Percentiles rank a stretch among this genome's conserved stretches.
These are phyloP conservation scores for Triadica sebifera DNA, from an alignment of 345 rosid genomes.

Conservation along the genomic window DNA sequence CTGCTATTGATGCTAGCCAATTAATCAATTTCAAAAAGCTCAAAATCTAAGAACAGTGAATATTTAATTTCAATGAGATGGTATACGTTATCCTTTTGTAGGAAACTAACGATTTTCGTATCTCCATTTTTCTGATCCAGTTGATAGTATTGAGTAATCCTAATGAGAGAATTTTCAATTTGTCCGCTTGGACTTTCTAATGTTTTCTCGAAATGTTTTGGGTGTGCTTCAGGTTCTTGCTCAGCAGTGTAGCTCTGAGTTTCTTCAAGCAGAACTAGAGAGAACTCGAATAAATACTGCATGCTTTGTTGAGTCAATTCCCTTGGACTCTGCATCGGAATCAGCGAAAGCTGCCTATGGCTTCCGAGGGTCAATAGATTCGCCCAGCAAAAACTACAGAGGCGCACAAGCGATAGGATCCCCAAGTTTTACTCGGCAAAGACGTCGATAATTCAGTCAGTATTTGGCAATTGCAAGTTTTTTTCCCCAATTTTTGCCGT, in stretches of 20 bases:
- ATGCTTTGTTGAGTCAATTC: conserved; percentile 71
- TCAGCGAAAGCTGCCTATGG: conserved; percentile 64
- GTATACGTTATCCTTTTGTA: not conserved
- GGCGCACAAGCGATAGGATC: conserved; percentile 44
- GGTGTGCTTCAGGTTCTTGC: conserved; percentile 60
- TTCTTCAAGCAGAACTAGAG: conserved; percentile 82
- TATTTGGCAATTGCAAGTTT: conserved; percentile 6
- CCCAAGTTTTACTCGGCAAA: conserved; percentile 53
- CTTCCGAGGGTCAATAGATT: conserved; percentile 61
- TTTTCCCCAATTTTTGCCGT: not conserved
- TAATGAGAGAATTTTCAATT: not conserved
- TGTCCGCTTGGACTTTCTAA: not conserved
- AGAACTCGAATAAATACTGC: conserved; percentile 90
- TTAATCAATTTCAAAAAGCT: not conserved
- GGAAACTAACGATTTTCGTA: not conserved
- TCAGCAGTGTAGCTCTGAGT: conserved; percentile 73
- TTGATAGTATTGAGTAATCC: not conserved
- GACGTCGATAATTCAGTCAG: conserved; percentile 43
- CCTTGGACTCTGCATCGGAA: conserved; percentile 60
- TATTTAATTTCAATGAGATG: not conserved
- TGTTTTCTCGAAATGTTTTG: not conserved
- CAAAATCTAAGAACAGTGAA: not conserved
- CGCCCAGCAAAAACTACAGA: conserved; percentile 49
- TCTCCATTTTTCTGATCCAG: not conserved
- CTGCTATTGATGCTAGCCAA: not conserved